Percentiles rank a stretch among this genome's conserved stretches.
phyloP scores from a whole-genome alignment of 2,329 filamentous ascomycete genomes.

The Paraphaeosphaeria minitans region DNA sequence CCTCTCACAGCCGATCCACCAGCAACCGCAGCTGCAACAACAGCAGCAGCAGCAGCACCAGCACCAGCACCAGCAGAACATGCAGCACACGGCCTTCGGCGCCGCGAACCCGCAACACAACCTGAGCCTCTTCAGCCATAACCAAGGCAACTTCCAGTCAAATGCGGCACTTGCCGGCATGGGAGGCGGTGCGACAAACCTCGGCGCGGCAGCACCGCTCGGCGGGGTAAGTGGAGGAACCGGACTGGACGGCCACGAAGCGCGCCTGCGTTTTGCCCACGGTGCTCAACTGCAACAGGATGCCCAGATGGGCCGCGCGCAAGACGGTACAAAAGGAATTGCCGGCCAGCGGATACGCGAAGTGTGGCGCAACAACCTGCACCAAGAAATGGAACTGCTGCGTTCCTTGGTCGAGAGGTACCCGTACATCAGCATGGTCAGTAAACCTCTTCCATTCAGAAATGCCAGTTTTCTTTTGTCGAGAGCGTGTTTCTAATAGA shows the following conservation, averaged over 20 bases:
- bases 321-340: constrained; percentile 62
- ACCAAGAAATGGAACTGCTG: constrained; percentile 86
- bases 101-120: constrained; percentile 62
- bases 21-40: constrained; percentile 54
- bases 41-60: constrained; percentile 61
- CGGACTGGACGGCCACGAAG: constrained; percentile 83
- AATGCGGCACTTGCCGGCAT: constrained; percentile 60
- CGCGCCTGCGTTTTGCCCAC: constrained; percentile 84
- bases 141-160: constrained; percentile 51
- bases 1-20: constrained; percentile 55
- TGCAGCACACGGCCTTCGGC: constrained; percentile 72
- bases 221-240: constrained; percentile 60
- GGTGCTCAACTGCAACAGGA: constrained; percentile 63
- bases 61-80: constrained; percentile 63
- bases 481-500: constrained; percentile 17
- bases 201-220: constrained; percentile 60
- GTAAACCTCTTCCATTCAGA: constrained; percentile 39
- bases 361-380: constrained; percentile 91
- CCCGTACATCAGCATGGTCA: constrained; percentile 96
- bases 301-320: constrained; percentile 53
- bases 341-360: constrained; percentile 82
- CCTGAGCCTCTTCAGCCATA: constrained; percentile 59
- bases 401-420: constrained; percentile 86
- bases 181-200: constrained; percentile 60
- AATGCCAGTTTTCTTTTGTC: constrained; percentile 7